These are phyloP conservation scores for Boechera retrofracta DNA, from an alignment of 345 rosid species.

Conservation along the genomic window DNA sequence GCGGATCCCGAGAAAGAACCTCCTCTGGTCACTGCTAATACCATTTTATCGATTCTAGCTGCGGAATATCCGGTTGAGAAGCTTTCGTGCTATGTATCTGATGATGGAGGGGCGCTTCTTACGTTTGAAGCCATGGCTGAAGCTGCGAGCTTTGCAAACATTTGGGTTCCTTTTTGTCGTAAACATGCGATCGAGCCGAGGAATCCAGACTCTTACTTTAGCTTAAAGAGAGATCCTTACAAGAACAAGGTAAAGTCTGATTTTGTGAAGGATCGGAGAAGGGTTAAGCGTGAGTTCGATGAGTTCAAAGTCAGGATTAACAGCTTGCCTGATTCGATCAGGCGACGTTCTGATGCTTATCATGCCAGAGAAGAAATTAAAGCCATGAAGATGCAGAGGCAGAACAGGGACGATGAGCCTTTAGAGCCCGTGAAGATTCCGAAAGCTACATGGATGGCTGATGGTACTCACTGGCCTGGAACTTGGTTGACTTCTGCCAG, in stretches of 20 bases:
- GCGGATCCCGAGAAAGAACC: conserved; percentile 99
- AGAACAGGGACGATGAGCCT: conserved; percentile 73
- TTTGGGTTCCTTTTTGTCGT: conserved; percentile 97
- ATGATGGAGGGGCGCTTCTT: conserved; percentile 97
- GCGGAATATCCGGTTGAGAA: conserved; percentile 95
- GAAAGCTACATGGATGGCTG: conserved; percentile 99
- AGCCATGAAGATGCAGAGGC: conserved; percentile 91
- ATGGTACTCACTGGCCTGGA: conserved; percentile 99
- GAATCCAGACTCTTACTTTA: conserved; percentile 94
- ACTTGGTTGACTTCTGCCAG: conserved; percentile 76
- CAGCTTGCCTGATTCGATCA: conserved; percentile 92
- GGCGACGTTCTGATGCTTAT: conserved; percentile 95
- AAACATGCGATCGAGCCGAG: conserved; percentile 93
- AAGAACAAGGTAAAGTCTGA: conserved; percentile 87
- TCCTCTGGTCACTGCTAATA: conserved; percentile 96
- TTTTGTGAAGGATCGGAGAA: conserved; percentile 92
- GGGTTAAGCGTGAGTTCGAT: conserved; percentile 94
- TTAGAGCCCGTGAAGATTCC: conserved; percentile 78
- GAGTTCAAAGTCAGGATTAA: conserved; percentile 96
- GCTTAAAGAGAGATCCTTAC: conserved; percentile 92
- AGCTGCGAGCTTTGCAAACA: conserved; percentile 96
- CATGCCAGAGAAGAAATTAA: conserved; percentile 96
- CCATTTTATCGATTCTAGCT: conserved; percentile 94
- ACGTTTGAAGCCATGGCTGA: conserved; percentile 99
- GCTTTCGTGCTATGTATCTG: conserved; percentile 97